Conservation (phyloP, 1,139 yeast genomes). For the Yamadazyma siamensis region DNA sequence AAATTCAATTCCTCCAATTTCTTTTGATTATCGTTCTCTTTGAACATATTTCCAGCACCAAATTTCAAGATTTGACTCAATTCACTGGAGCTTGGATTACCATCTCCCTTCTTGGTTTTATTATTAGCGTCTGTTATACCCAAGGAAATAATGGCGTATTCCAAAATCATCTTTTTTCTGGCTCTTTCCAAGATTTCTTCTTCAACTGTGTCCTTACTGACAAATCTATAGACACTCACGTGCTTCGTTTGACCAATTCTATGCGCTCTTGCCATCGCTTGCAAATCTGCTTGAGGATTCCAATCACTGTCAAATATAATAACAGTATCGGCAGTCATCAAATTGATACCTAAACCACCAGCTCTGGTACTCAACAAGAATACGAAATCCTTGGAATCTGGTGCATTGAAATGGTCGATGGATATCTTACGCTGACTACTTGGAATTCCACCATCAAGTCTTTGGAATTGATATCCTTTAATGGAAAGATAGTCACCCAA, state of each 20-base stretch:
- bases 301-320: conserved; percentile 97
- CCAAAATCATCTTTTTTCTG: conserved; percentile 94
- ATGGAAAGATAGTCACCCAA: conserved; percentile 89
- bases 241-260: conserved; percentile 98
- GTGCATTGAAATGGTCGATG: conserved; percentile 95
- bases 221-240: conserved; percentile 95
- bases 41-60: conserved; percentile 98
- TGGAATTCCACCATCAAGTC: conserved; percentile 96
- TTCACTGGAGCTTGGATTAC: conserved; percentile 81
- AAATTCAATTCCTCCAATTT: conserved; percentile 91
- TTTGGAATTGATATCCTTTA: conserved; percentile 86
- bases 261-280: conserved; percentile 99
- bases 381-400: conserved; percentile 88
- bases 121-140: conserved; percentile 81
- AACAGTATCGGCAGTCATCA: conserved; percentile 99
- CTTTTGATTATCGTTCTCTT: conserved; percentile 87
- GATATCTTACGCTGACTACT: conserved; percentile 91
- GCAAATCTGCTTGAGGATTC: conserved; percentile 98
- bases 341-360: conserved; percentile 96
- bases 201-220: conserved; percentile 94
- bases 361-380: conserved; percentile 93
- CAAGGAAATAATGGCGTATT: conserved; percentile 92
- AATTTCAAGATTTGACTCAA: conserved; percentile 90
- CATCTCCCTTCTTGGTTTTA: conserved; percentile 31
- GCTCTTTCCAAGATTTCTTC: conserved; percentile 97